Evolutionary conservation across 78 protist genomes (phyloP).

Genomic region (Dictyostelium firmibasis): DNA sequence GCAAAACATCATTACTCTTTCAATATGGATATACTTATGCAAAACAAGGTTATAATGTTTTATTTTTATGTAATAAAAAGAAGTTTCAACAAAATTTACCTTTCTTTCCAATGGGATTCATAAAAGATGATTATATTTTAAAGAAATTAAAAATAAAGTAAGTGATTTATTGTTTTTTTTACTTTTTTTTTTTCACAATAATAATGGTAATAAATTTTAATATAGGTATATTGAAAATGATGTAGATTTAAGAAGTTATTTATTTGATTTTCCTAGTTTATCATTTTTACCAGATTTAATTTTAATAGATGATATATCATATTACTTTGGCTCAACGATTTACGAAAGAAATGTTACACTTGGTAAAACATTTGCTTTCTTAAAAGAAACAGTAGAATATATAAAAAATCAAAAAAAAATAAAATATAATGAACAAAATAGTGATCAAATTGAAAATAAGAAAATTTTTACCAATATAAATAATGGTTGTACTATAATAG

Average conservation of each 20-base stretch:
- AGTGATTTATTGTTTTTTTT: not conserved
- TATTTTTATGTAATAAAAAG: conserved; percentile 18
- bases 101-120: not conserved
- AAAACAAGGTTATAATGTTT: conserved; percentile 41
- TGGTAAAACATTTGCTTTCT: conserved; percentile 19
- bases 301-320: conserved; percentile 49
- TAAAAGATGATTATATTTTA: not conserved
- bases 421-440: not conserved
- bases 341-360: not conserved
- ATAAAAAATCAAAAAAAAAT: conserved; percentile 3
- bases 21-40: conserved; percentile 67
- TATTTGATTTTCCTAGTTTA: conserved; percentile 37
- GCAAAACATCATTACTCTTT: conserved; percentile 49
- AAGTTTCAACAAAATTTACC: conserved; percentile 31
- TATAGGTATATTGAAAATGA: conserved; percentile 20
- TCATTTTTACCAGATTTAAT: conserved; percentile 52
- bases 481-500: not conserved
- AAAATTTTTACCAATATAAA: not conserved
- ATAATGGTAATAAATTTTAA: not conserved
- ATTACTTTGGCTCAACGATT: not conserved
- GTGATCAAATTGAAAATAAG: not conserved
- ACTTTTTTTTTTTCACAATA: not conserved
- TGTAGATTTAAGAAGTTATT: conserved; percentile 13
- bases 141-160: conserved; percentile 5
- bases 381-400: conserved; percentile 42